Conservation (phyloP, 306 rosid species). For the Canavalia ensiformis region DNA sequence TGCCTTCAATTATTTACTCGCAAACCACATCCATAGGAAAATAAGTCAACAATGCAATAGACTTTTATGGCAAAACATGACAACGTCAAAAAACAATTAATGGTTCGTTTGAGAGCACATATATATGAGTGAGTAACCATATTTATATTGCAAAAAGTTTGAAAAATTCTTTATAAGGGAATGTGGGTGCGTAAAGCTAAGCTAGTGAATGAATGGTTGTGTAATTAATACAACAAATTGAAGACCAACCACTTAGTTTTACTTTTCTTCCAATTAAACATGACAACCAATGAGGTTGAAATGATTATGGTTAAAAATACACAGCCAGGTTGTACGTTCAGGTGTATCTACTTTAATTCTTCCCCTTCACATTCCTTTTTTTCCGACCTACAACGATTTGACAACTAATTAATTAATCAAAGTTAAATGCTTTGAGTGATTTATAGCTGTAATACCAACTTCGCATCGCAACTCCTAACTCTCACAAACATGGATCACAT, state of each 20-base stretch:
- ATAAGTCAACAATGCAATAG: slow-evolving; percentile 9
- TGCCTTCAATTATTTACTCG: not conserved
- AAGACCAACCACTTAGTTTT: slow-evolving; percentile 16
- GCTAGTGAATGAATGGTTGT: not conserved
- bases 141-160: not conserved
- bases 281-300: not conserved
- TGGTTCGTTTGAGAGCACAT: not conserved
- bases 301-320: slow-evolving; percentile 3
- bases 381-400: slow-evolving; percentile 8
- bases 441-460: not conserved
- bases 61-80: not conserved
- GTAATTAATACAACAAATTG: not conserved
- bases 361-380: slow-evolving; percentile 24
- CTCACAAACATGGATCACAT: no score
- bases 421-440: not conserved
- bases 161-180: not conserved
- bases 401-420: slow-evolving; percentile 10
- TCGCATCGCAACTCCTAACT: not conserved
- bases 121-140: not conserved
- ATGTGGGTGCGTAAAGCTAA: slow-evolving; percentile 5
- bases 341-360: not conserved
- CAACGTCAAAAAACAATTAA: not conserved
- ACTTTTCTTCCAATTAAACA: slow-evolving; percentile 19
- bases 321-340: slow-evolving; percentile 16
- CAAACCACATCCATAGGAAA: not conserved